Percentiles rank a stretch among this genome's conserved stretches.
Conservation (phyloP, 768 basidiomycete species). For the Termitomyces heimii region DNA sequence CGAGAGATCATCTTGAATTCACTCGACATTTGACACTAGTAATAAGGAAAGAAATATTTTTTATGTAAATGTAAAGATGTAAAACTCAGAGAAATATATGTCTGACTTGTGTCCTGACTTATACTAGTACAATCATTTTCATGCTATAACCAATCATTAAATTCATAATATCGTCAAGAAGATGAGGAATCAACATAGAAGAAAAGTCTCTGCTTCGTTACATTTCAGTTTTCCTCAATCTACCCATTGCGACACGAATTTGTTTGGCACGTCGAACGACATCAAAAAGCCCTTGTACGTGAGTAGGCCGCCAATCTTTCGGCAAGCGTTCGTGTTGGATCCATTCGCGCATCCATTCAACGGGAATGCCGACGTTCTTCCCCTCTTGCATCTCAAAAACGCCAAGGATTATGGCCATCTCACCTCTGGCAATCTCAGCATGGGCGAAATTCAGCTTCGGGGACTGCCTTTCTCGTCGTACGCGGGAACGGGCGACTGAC, state of each 20-base stretch:
- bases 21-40: no score
- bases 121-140: background rate
- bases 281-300: background rate
- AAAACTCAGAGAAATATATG: no score
- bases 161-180: background rate
- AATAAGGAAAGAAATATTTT: no score
- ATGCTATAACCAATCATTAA: background rate
- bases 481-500: background rate
- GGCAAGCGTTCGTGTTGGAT: background rate
- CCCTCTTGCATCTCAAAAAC: background rate
- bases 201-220: background rate
- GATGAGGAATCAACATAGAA: background rate
- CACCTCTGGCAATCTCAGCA: background rate
- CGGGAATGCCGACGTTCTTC: background rate
- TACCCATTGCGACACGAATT: background rate
- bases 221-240: background rate
- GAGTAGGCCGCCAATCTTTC: background rate
- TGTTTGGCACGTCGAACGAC: background rate
- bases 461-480: background rate
- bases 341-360: background rate
- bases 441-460: background rate
- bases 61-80: no score
- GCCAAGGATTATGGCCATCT: background rate
- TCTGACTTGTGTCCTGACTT: no score
- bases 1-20: no score